Base-by-base conservation (phyloP, 371 early-diverging fungal species). In the Encephalitozoon romaleae region DNA sequence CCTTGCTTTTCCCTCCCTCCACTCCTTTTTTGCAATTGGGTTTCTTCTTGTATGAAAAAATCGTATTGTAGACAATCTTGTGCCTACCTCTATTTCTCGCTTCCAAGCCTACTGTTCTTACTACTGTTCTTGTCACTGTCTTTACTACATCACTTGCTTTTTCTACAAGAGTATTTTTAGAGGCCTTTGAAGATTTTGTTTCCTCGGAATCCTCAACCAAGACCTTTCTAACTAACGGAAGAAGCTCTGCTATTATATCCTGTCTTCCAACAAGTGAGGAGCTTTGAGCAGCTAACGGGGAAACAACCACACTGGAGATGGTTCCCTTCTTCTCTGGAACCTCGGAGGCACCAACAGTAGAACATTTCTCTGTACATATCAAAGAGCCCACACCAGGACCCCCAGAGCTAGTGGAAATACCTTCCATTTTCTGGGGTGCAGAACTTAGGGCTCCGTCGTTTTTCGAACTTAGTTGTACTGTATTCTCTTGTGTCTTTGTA, bases 31-130 rank as follows among this genome's bases (percentile, higher is more conserved):
- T 38, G 39, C 70, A 70, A 30, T 67, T 54, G 6, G 26, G 34
- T 41, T 65, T 72, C 41, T 70, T 78, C 42, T 68, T 78, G 28
- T 78, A 73, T 45, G 66, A 52, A 52, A 47, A 66, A n/a, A 72
- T 30, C 0, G 64, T 78, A 21, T 52, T 65, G 38, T 42, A 64
- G 4, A 68, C 51, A 5, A 55, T 78, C 21, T 67, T 65, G 9
- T 53, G 41, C 0, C 28, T n/a, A 2, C 43, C 34, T 45, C 39
- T 69, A 32, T 26, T 30, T 66, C 12, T 45, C 59, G 43, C 9
- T 32, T 72, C 38, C 51, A 1, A 45, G 9, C 34, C 11, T 12
- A 52, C 25, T 0, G 52, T 55, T 23, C 12, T 64, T 6, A 28
- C 41, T 15, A 63, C 63, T 38, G 68, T 51, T 41, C 55, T 52